A percentile compares a stretch with the other conserved stretches of the same genome.
phyloP scores from a whole-genome alignment of 768 basidiomycete species.

The Pluteus cervinus region DNA sequence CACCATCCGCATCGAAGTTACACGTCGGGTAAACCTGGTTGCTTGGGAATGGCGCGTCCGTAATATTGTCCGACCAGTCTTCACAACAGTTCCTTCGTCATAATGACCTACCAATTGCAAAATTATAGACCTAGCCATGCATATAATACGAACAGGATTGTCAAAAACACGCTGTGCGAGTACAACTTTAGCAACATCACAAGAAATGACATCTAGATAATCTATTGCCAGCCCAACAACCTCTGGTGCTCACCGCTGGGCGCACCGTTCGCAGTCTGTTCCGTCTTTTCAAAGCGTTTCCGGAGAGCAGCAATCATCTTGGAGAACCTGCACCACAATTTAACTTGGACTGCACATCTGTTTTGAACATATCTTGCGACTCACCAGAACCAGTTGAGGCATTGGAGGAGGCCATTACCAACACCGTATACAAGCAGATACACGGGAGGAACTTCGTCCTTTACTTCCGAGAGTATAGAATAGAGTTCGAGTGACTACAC shows the following conservation, averaged over 20 bases:
- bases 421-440: slow-evolving; percentile 45
- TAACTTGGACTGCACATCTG: background rate
- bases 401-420: slow-evolving; percentile 63
- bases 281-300: slow-evolving; percentile 53
- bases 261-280: too few species aligned
- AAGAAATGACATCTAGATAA: too few species aligned
- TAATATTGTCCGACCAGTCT: slow-evolving; percentile 47
- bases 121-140: too few species aligned
- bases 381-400: slow-evolving; percentile 79
- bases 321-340: slow-evolving; percentile 44
- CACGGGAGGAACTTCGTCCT: slow-evolving; percentile 43
- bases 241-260: too few species aligned
- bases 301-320: slow-evolving; percentile 67
- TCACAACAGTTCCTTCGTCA: slow-evolving; percentile 24
- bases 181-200: too few species aligned
- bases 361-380: slow-evolving; percentile 12
- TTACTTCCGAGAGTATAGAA: slow-evolving; percentile 48
- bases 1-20: slow-evolving; percentile 54
- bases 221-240: too few species aligned
- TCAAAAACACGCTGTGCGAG: too few species aligned
- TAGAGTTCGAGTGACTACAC: slow-evolving; percentile 63
- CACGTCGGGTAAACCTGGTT: slow-evolving; percentile 69
- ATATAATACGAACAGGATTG: too few species aligned
- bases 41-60: slow-evolving; percentile 75
- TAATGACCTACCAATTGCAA: slow-evolving; percentile 12